Evolutionary conservation across 176 grass and related monocot genomes (phyloP), one percentile per base, ranked within the genome.

Genomic region (Musa schizocarpa): DNA sequence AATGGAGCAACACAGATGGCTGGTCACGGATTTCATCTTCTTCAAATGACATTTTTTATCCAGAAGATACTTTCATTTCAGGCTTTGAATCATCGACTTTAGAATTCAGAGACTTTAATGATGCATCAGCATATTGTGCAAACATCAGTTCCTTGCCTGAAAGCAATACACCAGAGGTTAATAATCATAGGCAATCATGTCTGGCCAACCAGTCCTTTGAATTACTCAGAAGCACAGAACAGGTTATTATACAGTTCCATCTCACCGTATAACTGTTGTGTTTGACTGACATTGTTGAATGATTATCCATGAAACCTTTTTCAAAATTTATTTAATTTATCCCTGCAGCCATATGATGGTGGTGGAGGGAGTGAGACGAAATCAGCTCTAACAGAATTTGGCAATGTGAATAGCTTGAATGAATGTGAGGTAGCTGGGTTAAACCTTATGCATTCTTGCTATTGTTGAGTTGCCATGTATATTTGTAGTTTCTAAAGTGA

Each of bases 21-120:
- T 63, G 69, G 5, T 49, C 85, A 71, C 82, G 78, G 75, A 58
- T 84, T 25, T 88, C 85, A n/a, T 58, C 82, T 27, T 88, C 64
- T 64, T 82, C 86, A 9, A 57, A 79, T 24, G 63, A 54, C 10
- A 22, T 56, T 67, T 54, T 22, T 52, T 79, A 43, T 68, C 73
- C 10, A 63, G 76, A 71, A 54, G 79, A 63, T 73, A 21, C 69
- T 4, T 43, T 67, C 75, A 29, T 16, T 53, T 73, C 56, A 66
- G 26, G 1, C 68, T 80, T 72, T 8, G 52, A 72, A 9, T 80
- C 52, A n/a, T 80, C 68, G 13, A 72, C 20, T 63, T n/a, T 80
- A 25, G 68, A 71, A 16, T 24, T 51, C 48, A 52, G 1, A 76
- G 20, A n/a, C 14, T 24, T 63, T 1, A 17, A 49, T 23, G 65